Base-by-base conservation (phyloP, 208 protist species). In the Borovskyia barvae region DNA sequence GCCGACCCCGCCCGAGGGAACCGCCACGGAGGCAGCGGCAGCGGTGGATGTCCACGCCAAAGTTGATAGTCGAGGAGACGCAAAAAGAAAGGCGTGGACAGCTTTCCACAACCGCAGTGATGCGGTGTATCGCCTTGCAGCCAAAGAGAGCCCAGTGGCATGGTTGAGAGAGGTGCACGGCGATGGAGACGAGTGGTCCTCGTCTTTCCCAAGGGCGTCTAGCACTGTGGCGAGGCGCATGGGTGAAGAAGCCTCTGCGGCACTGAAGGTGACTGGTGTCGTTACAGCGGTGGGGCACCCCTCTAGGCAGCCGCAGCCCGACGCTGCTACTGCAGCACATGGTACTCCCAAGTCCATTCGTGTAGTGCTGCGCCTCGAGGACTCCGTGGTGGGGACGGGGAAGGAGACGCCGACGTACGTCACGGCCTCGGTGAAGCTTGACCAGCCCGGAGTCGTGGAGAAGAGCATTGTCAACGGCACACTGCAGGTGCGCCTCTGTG, bases 161-260 rank as follows among this genome's bases (percentile, higher is more conserved):
- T 78, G 77, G 72, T 11, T 78, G 48, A 59, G 28, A 36, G 52
- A 76, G 42, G 77, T 71, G 15, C 73, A 76, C 59, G 52, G 57
- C 29, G 59, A 20, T 15, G 55, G 28, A 0, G 59, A 74, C 6
- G 47, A 66, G 59, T 71, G 54, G 64, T 58, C 63, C 22, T 63
- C 47, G 1, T 71, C 64, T 0, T 63, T 35, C 22, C 33, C 63
- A 20, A 58, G 40, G 28, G 36, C 49, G 12, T 42, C 53, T 5
- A 43, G 30, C 14, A 66, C 60, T 29, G 50, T 67, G 9, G 68
- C 35, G 5, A 57, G 37, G 2, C 64, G 19, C 26, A 51, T 48
- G 15, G 20, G n/a, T 9, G 35, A 20, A 20, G 25, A 20, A 28
- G 63, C 17, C 20, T 39, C 65, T 14, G 30, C 47, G 28, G 33